These are phyloP conservation scores for Halenospora varia DNA, from an alignment of 495 filamentous ascomycete species.

Conservation along the genomic window DNA sequence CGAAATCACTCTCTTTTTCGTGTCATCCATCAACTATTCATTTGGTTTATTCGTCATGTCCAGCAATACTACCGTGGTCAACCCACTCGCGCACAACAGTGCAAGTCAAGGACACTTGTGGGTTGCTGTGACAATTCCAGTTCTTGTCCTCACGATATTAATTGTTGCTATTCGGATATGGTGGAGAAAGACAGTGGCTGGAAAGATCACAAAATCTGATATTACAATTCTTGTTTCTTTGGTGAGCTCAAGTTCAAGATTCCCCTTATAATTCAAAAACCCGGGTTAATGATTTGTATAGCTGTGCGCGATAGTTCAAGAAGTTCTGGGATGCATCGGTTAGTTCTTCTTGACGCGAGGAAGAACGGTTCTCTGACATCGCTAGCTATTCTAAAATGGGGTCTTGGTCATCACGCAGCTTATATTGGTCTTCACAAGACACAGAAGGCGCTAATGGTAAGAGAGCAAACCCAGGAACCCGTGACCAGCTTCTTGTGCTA, in stretches of 20 bases:
- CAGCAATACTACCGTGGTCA: constrained; percentile 24
- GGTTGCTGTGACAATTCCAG: constrained; percentile 21
- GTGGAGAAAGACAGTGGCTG: constrained; percentile 2
- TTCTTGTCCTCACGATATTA: constrained; percentile 16
- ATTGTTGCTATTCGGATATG: constrained; percentile 10
- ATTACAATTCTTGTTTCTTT: constrained; percentile 10
- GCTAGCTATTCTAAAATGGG: constrained; percentile 8
- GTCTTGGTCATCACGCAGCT: constrained; percentile 4
- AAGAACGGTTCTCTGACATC: background rate
- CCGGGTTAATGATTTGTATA: too few relatives aligned
- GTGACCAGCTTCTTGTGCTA: too few relatives aligned
- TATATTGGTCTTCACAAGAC: constrained; percentile 4
- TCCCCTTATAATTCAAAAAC: too few relatives aligned
- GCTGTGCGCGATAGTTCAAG: constrained; percentile 3
- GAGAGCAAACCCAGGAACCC: too few relatives aligned
- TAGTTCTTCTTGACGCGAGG: background rate
- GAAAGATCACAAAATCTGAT: constrained; percentile 23
- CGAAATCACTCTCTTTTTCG: too few relatives aligned
- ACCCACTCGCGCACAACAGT: background rate
- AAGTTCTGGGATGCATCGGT: constrained; percentile 5
- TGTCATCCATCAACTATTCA: too few relatives aligned
- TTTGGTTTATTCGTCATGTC: too few relatives aligned
- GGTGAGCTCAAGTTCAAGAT: constrained; percentile 1
- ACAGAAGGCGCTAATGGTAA: constrained; percentile 1
- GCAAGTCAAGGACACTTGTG: constrained; percentile 18